A percentile compares a stretch with the other conserved stretches of the same genome.
Conservation (phyloP, 2,329 filamentous ascomycete genomes). For the Pseudogymnoascus sp. region DNA sequence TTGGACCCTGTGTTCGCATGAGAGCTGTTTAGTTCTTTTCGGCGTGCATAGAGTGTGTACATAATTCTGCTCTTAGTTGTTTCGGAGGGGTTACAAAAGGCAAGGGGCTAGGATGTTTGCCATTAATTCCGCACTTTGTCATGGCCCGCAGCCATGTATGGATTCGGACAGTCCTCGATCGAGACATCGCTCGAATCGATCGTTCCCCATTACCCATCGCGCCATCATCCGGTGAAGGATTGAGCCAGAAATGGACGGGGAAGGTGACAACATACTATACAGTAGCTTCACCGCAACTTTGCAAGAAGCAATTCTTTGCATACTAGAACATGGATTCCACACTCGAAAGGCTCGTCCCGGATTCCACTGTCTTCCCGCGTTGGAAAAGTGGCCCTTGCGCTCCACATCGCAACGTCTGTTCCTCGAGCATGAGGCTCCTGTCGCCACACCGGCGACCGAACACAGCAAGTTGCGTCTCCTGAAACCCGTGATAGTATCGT, state of each 20-base stretch:
- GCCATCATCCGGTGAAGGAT: background rate
- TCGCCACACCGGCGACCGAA: background rate
- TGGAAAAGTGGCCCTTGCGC: background rate
- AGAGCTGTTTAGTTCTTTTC: background rate
- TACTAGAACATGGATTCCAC: background rate
- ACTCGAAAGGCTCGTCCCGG: background rate
- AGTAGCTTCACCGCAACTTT: background rate
- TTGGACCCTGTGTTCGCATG: constrained; percentile 2
- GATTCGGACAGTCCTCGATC: background rate
- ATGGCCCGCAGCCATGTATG: background rate
- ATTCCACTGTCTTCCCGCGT: background rate
- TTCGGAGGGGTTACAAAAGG: background rate
- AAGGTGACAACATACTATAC: background rate
- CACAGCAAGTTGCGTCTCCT: background rate
- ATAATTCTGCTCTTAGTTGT: background rate
- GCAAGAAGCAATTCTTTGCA: background rate
- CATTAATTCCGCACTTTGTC: background rate
- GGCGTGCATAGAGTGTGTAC: background rate
- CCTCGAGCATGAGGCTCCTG: background rate
- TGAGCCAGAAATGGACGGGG: background rate
- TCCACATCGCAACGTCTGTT: background rate
- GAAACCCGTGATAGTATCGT: background rate
- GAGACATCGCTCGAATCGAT: background rate
- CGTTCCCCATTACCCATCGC: background rate
- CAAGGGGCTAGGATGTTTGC: background rate